Percentiles rank a stretch among this genome's conserved stretches.
phyloP scores from a whole-genome alignment of 2,329 filamentous ascomycete genomes.

The Aspergillus tamarii region DNA sequence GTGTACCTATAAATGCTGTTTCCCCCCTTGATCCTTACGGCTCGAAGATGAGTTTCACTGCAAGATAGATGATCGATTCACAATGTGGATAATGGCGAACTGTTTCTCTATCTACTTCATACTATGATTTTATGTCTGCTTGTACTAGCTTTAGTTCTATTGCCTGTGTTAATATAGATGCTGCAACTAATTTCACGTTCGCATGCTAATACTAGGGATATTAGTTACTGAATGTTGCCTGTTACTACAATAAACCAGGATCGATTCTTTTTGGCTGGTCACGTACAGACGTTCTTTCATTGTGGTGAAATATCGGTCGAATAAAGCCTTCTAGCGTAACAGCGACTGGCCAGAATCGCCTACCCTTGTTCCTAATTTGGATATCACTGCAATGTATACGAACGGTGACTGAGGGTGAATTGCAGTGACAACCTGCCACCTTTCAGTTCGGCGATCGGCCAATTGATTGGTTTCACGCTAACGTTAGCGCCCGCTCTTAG shows the following conservation, averaged over 20 bases:
- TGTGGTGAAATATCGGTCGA: not conserved
- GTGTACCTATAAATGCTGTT: not conserved
- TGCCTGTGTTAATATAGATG: not conserved
- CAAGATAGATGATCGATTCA: not conserved
- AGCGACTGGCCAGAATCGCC: not conserved
- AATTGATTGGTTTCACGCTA: constrained; percentile 1
- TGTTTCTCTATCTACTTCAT: not conserved
- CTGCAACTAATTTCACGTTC: not conserved
- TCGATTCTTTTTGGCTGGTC: not conserved
- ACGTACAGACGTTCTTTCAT: not conserved
- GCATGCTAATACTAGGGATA: not conserved
- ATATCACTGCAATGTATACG: not conserved
- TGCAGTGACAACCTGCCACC: not conserved
- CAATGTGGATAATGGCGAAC: not conserved
- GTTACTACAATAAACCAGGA: not conserved
- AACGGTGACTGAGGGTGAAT: not conserved
- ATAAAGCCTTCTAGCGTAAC: not conserved
- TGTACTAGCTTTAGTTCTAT: not conserved
- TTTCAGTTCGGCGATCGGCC: not conserved
- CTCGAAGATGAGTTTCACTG: not conserved
- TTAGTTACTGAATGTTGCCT: not conserved
- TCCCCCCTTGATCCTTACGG: not conserved
- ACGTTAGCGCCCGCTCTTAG: constrained; percentile 10
- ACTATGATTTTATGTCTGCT: not conserved
- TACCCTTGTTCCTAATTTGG: not conserved